A percentile compares a stretch with the other conserved stretches of the same genome.
Evolutionary conservation across 2,329 filamentous ascomycete genomes (phyloP).

Genomic region (Cytospora chrysosperma): DNA sequence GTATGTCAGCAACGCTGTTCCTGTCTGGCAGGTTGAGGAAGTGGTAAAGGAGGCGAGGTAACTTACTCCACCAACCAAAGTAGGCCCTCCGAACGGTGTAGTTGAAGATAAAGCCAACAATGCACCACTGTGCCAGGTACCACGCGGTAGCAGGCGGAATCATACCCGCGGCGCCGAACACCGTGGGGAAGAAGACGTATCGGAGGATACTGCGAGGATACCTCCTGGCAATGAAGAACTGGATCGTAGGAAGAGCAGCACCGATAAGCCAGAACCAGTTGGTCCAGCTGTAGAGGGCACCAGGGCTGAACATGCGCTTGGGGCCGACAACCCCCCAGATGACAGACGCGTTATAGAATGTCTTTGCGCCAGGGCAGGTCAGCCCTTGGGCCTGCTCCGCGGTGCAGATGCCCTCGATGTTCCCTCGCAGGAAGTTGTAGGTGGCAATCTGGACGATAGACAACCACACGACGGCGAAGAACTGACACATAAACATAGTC

Average conservation of each 20-base stretch:
- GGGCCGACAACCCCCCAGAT: constrained; percentile 63
- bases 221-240: constrained; percentile 48
- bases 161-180: constrained; percentile 50
- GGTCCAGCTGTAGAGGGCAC: constrained; percentile 34
- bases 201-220: constrained; percentile 47
- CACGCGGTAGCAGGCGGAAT: constrained; percentile 57
- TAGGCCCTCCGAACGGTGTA: constrained; percentile 49
- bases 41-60: neutral
- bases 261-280: constrained; percentile 59
- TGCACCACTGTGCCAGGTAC: constrained; percentile 54
- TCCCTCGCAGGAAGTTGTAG: constrained; percentile 43
- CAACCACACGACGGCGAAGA: constrained; percentile 42
- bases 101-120: constrained; percentile 57
- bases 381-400: constrained; percentile 48
- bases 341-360: constrained; percentile 60
- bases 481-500: constrained; percentile 47
- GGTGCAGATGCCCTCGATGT: constrained; percentile 55
- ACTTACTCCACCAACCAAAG: constrained; percentile 54
- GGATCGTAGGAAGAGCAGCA: constrained; percentile 44
- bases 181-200: constrained; percentile 52
- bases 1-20: neutral
- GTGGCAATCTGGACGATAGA: constrained; percentile 39
- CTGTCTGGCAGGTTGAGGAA: neutral
- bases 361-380: constrained; percentile 55
- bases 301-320: constrained; percentile 46